Evolutionary conservation across 2,329 filamentous ascomycete species (phyloP).

Genomic region (Microcyclospora tardicrescens): DNA sequence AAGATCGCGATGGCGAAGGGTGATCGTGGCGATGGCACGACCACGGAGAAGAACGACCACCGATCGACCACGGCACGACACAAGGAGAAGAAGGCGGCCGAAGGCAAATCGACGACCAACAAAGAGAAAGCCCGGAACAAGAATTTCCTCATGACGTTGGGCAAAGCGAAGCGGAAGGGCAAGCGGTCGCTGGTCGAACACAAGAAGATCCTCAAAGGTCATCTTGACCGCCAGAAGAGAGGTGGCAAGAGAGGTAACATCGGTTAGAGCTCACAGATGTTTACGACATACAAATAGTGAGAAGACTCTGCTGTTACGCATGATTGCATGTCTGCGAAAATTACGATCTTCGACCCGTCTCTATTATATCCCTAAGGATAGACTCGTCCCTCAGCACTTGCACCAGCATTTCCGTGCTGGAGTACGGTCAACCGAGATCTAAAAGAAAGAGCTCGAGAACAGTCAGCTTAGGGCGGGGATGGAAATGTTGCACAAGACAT

Average conservation of each 20-base stretch:
- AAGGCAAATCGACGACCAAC: constrained; percentile 95
- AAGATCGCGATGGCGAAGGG: constrained; percentile 71
- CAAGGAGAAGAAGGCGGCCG: constrained; percentile 72
- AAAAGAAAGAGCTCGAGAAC: too few species aligned
- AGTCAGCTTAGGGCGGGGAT: too few species aligned
- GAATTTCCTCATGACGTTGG: constrained; percentile 97
- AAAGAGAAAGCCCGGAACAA: constrained; percentile 94
- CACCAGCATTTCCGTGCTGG: too few species aligned
- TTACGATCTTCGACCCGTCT: too few species aligned
- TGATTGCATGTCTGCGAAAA: too few species aligned
- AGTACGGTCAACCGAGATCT: too few species aligned
- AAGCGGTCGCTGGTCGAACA: constrained; percentile 88
- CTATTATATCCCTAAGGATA: too few species aligned
- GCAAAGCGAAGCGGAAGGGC: constrained; percentile 90
- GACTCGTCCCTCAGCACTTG: too few species aligned
- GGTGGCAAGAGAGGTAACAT: constrained; percentile 71
- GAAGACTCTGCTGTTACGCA: too few species aligned
- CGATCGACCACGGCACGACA: constrained; percentile 73
- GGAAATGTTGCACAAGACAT: too few species aligned
- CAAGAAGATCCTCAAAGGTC: constrained; percentile 63
- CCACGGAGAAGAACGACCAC: constrained; percentile 43
- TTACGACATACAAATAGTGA: too few species aligned
- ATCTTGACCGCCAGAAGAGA: constrained; percentile 70
- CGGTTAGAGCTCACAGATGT: background rate
- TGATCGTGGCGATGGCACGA: constrained; percentile 52